Conservation (phyloP, 768 basidiomycete genomes). For the Termitomyces sp. region DNA sequence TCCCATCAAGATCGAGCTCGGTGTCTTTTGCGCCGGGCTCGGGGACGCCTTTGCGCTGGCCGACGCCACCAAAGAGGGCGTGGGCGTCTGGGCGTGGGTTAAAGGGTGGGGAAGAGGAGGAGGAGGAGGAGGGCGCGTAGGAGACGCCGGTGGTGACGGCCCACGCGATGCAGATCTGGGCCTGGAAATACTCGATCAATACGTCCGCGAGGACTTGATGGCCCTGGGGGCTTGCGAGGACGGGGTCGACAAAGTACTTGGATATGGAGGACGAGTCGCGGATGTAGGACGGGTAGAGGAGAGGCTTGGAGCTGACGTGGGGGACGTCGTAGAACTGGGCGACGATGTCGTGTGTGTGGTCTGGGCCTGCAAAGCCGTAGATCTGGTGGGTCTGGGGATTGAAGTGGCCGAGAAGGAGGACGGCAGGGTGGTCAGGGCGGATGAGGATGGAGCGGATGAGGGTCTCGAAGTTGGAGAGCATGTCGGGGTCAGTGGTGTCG, state of each 20-base stretch:
- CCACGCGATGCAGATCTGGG: constrained; percentile 88
- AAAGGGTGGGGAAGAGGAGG: constrained; percentile 35
- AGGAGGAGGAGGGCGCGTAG: constrained; percentile 44
- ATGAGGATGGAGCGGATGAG: constrained; percentile 89
- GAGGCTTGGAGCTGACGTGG: constrained; percentile 81
- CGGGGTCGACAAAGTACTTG: constrained; percentile 75
- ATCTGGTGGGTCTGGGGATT: constrained; percentile 75
- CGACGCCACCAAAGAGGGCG: constrained; percentile 82
- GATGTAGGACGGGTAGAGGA: constrained; percentile 82
- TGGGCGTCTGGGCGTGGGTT: constrained; percentile 30
- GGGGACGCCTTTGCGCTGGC: constrained; percentile 74
- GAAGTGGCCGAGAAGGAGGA: constrained; percentile 95
- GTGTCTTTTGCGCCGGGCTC: constrained; percentile 27
- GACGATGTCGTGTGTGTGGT: constrained; percentile 83
- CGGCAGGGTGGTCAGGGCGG: constrained; percentile 86
- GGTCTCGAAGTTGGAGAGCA: constrained; percentile 84
- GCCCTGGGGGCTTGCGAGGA: constrained; percentile 75
- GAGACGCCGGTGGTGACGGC: constrained; percentile 60
- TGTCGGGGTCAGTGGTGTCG: constrained; percentile 66
- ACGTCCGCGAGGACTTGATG: constrained; percentile 89
- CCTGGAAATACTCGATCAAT: constrained; percentile 86
- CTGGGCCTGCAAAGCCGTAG: constrained; percentile 85
- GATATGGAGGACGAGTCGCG: constrained; percentile 55
- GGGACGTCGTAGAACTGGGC: constrained; percentile 98
- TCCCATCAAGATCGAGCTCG: constrained; percentile 25